phyloP scores from a whole-genome alignment of 106 monocot species.

The Agapanthus africanus region DNA sequence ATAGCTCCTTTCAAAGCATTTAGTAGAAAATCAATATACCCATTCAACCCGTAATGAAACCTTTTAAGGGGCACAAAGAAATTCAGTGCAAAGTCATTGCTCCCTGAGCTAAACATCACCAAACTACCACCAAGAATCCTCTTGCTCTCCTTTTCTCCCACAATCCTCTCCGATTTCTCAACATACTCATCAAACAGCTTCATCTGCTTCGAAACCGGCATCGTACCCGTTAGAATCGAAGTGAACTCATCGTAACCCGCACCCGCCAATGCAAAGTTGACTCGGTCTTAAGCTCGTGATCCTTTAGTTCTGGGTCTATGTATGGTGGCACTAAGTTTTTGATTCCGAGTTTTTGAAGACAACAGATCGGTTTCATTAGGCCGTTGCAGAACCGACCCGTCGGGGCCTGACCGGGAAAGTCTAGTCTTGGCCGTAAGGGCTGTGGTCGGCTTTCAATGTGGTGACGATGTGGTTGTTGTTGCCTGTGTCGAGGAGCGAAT shows the following conservation, averaged over 20 bases:
- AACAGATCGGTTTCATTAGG: slow-evolving; percentile 31
- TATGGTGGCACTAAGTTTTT: slow-evolving; percentile 29
- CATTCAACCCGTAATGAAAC: neutral
- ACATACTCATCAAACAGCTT: slow-evolving; percentile 20
- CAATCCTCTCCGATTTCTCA: neutral
- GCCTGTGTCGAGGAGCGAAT: too few species aligned
- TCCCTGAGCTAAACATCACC: too few species aligned
- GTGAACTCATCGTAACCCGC: slow-evolving; percentile 41
- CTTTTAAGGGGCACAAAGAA: neutral
- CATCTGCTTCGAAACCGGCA: slow-evolving; percentile 19
- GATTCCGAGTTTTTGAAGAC: slow-evolving; percentile 13
- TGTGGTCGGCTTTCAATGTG: neutral
- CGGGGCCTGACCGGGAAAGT: neutral
- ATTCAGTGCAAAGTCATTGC: neutral
- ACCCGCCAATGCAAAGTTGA: slow-evolving; percentile 47
- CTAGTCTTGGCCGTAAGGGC: slow-evolving; percentile 4
- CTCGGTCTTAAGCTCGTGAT: slow-evolving; percentile 24
- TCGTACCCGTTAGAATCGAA: neutral
- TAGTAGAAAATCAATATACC: neutral
- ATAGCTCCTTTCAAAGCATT: neutral
- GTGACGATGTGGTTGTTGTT: slow-evolving; percentile 8
- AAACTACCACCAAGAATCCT: neutral
- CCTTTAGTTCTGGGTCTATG: neutral
- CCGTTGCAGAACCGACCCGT: slow-evolving; percentile 39
- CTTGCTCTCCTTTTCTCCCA: neutral